Evolutionary conservation across 495 filamentous ascomycete genomes (phyloP), one percentile per base, ranked within the genome.

Genomic region (Hypoxylon trugodes): DNA sequence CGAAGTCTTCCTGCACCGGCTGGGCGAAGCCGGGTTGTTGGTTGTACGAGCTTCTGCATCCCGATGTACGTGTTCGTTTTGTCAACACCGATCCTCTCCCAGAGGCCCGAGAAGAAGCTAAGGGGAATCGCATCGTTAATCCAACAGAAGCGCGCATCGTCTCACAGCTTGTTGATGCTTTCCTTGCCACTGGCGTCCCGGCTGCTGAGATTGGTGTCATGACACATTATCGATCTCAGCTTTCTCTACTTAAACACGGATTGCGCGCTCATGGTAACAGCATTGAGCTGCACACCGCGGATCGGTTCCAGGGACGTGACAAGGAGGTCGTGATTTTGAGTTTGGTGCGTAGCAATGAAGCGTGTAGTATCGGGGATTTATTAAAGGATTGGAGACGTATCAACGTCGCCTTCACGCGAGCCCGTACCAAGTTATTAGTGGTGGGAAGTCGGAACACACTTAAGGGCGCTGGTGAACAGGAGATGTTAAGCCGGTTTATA

Each of bases 191-290:
- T 6, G 95, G 95, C 24, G 83, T 97, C 12, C 80, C 89, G 0
- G 84, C 89, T 0, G 78, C 77, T 4, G 88, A 92, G 37, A 94
- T 98, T 43, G 95, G 95, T n/a, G 88, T 98, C 64, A 96, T 98
- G 72, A 96, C 95, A n/a, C 91, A 97, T 73, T 98, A 98, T 77
- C 90, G 94, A 61, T 93, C 90, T 25, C 95, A 98, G 72, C 88
- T 98, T 0, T 74, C 80, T 0, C 69, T 81, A 12, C 73, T 85
- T 0, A 80, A 79, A 32, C 75, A 84, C 26, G 63, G 72, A 3
- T 73, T 84, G 1, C 72, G 76, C 35, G 48, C 62, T 4, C 65
- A 74, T 42, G 70, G 63, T 1, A 69, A 40, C 6, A 84, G 79
- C 1, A 85, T 98, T 9, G 95, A 98, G 74, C 91, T 97, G 84